Percentiles rank a stretch among this genome's conserved stretches.
Evolutionary conservation across 495 filamentous ascomycete genomes (phyloP).

Genomic region (Podospora conica): DNA sequence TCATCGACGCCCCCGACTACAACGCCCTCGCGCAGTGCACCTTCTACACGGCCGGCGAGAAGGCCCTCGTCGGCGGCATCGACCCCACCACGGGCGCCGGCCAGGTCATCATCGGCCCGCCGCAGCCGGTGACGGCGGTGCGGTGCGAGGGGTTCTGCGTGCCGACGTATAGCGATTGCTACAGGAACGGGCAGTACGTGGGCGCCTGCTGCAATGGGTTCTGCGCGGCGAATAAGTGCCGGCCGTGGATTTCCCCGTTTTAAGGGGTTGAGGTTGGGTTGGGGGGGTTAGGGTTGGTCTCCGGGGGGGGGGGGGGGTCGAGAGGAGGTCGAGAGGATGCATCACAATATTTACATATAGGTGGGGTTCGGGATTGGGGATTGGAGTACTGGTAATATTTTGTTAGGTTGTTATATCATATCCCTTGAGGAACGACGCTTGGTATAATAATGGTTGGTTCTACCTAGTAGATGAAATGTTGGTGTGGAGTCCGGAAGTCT

Average conservation of each 20-base stretch:
- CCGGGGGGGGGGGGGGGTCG: background rate
- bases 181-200: conserved; percentile 20
- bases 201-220: conserved; percentile 28
- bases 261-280: background rate
- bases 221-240: conserved; percentile 28
- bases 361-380: background rate
- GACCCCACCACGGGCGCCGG: conserved; percentile 6
- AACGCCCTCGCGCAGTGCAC: conserved; percentile 21
- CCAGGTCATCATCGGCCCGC: conserved; percentile 28
- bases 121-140: conserved; percentile 23
- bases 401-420: too few relatives aligned
- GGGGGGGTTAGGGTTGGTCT: too few relatives aligned
- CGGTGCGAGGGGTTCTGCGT: conserved; percentile 26
- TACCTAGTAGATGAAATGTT: too few relatives aligned
- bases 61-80: conserved; percentile 20
- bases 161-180: conserved; percentile 22
- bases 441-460: too few relatives aligned
- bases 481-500: too few relatives aligned
- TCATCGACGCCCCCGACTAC: conserved; percentile 29
- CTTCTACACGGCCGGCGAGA: conserved; percentile 18
- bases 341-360: too few relatives aligned
- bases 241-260: conserved; percentile 21
- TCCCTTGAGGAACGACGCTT: too few relatives aligned
- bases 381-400: too few relatives aligned
- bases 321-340: background rate